phyloP scores from a whole-genome alignment of 139 green algal species.

The Chlamydomonas incerta region DNA sequence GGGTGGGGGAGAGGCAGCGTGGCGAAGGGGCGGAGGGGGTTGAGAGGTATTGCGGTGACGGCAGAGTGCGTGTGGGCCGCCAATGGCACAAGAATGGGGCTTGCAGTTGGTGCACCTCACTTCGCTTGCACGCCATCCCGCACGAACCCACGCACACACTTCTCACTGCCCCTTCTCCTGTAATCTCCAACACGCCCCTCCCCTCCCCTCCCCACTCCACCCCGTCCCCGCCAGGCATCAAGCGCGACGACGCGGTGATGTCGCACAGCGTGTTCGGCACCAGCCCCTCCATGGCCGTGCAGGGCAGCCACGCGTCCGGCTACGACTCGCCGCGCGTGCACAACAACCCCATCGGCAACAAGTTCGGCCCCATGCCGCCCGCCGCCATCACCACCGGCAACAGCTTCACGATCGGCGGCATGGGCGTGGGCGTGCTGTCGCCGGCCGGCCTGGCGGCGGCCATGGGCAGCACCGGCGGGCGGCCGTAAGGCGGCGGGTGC shows the following conservation, averaged over 20 bases:
- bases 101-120: no score
- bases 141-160: no score
- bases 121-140: no score
- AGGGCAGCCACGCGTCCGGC: not conserved
- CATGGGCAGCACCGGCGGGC: not conserved
- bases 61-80: not conserved
- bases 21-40: not conserved
- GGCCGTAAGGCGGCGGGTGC: not conserved
- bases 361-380: constrained; percentile 30
- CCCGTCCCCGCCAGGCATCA: constrained; percentile 16
- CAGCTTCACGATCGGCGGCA: not conserved
- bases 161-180: no score
- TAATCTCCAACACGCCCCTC: no score
- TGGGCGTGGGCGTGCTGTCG: not conserved
- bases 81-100: no score
- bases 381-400: not conserved
- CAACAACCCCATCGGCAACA: constrained; percentile 44
- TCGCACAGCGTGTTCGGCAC: constrained; percentile 12
- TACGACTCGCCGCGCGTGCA: constrained; percentile 37
- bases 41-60: not conserved
- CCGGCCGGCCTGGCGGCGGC: not conserved
- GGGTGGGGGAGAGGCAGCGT: not conserved
- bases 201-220: not conserved
- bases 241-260: constrained; percentile 26
- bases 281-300: no score